Conservation (phyloP, 2,329 filamentous ascomycete genomes). For the Fusarium nurragi region DNA sequence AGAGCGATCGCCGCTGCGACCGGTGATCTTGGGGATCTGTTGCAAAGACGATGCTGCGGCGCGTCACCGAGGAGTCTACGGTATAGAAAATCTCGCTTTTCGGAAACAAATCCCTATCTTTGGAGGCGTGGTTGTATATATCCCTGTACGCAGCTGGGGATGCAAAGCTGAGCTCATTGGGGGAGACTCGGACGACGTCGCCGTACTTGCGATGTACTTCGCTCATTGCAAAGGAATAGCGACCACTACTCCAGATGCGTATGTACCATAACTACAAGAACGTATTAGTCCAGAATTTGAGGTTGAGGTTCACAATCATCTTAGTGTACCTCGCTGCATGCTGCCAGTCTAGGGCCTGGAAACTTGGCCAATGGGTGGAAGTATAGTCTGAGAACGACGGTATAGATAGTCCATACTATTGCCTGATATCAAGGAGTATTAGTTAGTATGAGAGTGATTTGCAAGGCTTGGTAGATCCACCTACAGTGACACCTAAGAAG, state of each 20-base stretch:
- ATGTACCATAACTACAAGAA: constrained; percentile 1
- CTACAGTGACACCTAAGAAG: background rate
- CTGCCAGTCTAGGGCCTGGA: constrained; percentile 35
- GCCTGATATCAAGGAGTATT: background rate
- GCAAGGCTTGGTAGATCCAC: accelerated
- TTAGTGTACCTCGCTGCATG: constrained; percentile 23
- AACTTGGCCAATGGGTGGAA: constrained; percentile 38
- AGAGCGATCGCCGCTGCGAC: constrained; percentile 14
- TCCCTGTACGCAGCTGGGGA: constrained; percentile 26
- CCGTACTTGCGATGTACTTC: constrained; percentile 27
- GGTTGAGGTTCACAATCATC: accelerated
- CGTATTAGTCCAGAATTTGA: background rate
- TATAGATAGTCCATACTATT: background rate
- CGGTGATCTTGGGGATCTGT: constrained; percentile 16
- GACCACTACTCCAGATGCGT: background rate
- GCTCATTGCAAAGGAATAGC: background rate
- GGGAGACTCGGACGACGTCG: constrained; percentile 28
- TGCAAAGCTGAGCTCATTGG: constrained; percentile 30
- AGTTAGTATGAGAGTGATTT: background rate
- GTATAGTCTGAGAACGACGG: constrained; percentile 14
- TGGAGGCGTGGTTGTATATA: constrained; percentile 27
- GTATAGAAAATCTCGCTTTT: constrained; percentile 23
- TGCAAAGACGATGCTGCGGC: constrained; percentile 7
- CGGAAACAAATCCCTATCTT: constrained; percentile 6
- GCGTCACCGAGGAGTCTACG: background rate